Evolutionary conservation across 768 basidiomycete species (phyloP).

Genomic region (Amanita fuliginea): DNA sequence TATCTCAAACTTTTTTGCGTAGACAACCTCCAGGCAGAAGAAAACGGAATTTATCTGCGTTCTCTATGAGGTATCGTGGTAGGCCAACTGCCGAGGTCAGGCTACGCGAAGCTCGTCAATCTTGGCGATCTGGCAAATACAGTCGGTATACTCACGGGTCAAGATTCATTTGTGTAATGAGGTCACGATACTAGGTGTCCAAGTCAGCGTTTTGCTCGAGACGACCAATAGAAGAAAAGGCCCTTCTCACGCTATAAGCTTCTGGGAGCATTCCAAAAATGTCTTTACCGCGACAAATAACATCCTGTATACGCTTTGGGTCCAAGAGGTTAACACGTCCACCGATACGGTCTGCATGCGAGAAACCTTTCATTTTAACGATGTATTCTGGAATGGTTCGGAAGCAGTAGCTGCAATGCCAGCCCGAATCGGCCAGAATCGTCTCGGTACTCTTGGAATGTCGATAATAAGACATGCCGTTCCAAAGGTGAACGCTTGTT

Average conservation of each 20-base stretch:
- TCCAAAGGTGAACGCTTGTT: conserved; percentile 40
- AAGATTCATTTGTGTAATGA: conserved; percentile 40
- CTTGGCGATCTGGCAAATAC: background rate
- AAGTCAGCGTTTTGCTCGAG: no score
- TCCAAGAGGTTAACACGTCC: conserved; percentile 34
- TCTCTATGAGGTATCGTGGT: conserved; percentile 39
- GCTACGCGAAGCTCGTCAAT: conserved; percentile 11
- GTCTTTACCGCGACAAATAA: conserved; percentile 49
- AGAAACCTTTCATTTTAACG: conserved; percentile 50
- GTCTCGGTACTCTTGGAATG: conserved; percentile 37
- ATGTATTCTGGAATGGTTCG: conserved; percentile 44
- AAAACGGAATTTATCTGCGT: conserved; percentile 38
- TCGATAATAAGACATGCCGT: conserved; percentile 29
- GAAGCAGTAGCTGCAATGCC: conserved; percentile 66
- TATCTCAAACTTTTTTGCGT: conserved; percentile 16
- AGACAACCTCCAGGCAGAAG: conserved; percentile 45
- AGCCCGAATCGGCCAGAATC: conserved; percentile 51
- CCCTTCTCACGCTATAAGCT: conserved; percentile 35
- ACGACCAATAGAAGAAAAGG: background rate
- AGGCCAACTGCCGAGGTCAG: conserved; percentile 38
- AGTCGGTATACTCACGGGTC: conserved; percentile 28
- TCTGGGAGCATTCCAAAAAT: conserved; percentile 60
- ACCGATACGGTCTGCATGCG: conserved; percentile 50
- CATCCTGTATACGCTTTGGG: conserved; percentile 40
- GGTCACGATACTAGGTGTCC: conserved; percentile 32